Percentiles rank a stretch among this genome's conserved stretches.
phyloP scores from a whole-genome alignment of 345 rosid genomes.

The Raphanus sativus region DNA sequence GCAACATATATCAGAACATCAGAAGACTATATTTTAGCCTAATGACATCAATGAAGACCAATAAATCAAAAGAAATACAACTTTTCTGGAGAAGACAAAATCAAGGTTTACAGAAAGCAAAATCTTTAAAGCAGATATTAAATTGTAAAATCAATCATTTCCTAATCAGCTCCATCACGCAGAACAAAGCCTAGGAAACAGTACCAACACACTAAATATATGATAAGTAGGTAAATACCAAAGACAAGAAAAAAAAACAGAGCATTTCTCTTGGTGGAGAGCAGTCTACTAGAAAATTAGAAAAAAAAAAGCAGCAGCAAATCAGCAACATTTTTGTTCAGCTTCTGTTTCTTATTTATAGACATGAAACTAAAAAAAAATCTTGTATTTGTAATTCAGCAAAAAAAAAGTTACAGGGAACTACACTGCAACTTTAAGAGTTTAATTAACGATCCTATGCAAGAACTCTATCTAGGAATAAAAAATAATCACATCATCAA shows the following conservation, averaged over 20 bases:
- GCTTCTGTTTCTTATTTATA: not conserved
- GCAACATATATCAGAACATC: too few relatives aligned
- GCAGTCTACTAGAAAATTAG: too few relatives aligned
- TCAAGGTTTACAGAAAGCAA: not conserved
- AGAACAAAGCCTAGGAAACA: not conserved
- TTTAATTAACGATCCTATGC: not conserved
- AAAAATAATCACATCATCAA: too few relatives aligned
- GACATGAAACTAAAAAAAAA: not conserved
- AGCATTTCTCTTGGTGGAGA: too few relatives aligned
- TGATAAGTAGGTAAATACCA: not conserved
- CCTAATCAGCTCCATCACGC: not conserved
- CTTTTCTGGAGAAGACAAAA: not conserved
- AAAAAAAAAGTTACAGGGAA: not conserved
- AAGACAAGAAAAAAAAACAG: not conserved
- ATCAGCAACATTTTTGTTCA: not conserved
- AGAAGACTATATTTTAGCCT: too few relatives aligned
- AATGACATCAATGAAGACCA: too few relatives aligned
- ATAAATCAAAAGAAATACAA: too few relatives aligned
- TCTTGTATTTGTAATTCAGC: too few relatives aligned
- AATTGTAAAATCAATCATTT: not conserved
- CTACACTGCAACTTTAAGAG: not conserved
- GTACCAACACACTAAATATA: not conserved
- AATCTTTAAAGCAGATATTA: too few relatives aligned
- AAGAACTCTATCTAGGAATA: not conserved
- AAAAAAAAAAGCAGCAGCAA: not conserved